phyloP scores from a whole-genome alignment of 306 rosid genomes.

The Trichosanthes cucumerina region DNA sequence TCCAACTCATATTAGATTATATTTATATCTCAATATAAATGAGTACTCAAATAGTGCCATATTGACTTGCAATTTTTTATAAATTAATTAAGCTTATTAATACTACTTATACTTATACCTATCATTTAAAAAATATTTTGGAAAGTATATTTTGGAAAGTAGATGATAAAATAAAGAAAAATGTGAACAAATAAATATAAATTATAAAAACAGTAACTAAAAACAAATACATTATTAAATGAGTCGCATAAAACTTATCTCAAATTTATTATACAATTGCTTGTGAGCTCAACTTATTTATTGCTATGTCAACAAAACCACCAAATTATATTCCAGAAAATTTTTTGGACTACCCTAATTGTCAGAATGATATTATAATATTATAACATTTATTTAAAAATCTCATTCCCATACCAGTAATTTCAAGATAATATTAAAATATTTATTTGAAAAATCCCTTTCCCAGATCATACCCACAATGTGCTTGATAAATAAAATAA shows the following conservation, averaged over 20 bases:
- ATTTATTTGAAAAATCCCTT: background rate
- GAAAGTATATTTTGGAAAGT: no score
- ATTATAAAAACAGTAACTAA: background rate
- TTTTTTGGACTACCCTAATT: no score
- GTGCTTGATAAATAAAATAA: no score
- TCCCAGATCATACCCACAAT: no score
- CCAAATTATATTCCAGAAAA: background rate
- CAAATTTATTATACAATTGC: background rate
- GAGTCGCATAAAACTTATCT: background rate
- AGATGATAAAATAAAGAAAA: no score
- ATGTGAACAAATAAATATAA: background rate
- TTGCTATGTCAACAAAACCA: background rate
- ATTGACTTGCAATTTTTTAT: no score
- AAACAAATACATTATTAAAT: background rate
- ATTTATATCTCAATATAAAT: no score
- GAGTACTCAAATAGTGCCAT: no score
- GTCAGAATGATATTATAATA: no score
- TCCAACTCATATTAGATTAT: no score
- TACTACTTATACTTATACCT: background rate
- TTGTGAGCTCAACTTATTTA: background rate
- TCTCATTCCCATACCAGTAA: background rate
- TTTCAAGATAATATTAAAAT: background rate
- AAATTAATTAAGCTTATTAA: background rate
- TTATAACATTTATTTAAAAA: background rate
- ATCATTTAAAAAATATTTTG: no score